Evolutionary conservation across 768 basidiomycete genomes (phyloP), one percentile per base, ranked within the genome.

Genomic region (Fomitopsis serialis): DNA sequence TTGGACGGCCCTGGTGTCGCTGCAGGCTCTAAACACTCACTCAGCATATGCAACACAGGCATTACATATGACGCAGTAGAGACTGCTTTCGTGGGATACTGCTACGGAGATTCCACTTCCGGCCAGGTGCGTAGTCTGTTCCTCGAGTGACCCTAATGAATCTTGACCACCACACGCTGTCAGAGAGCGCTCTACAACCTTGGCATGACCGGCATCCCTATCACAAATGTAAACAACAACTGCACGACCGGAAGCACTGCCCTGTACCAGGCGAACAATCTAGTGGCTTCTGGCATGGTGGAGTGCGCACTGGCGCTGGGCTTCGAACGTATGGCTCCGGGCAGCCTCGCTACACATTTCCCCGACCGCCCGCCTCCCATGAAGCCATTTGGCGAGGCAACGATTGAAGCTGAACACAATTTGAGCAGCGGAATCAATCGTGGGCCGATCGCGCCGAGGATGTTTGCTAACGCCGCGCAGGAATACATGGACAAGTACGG

Each of bases 161-260:
- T 12, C 15, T 11, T 17, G 42, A n/a, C 40, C 13, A 11, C 25
- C 34, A 46, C 40, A 51, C 45, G 12, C 23, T 21, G 58, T 1
- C 62, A 92, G 82, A 77, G 89, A 15, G 82, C 89, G 7, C 72
- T 93, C 19, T 93, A 92, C 69, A 85, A 83, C 64, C 81, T 92
- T 40, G 91, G 91, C 19, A 76, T 92, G 66, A 92, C 90, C 0
- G 76, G 82, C 32, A 92, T 93, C 54, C 90, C 91, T 0, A 84
- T 93, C 62, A 78, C 85, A 46, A 93, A 92, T 60, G 87, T 92
- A 42, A 92, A 90, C 73, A 92, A 92, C 70, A 89, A 89, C 67
- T 92, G 90, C 62, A 85, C 89, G 3, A 90, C 90, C 0, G 90
- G 89, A 3, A 86, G 85, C 47, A 78, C 87, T 0, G 89, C 92